These are phyloP conservation scores for Argentina anserina DNA, from an alignment of 306 rosid species.

Conservation along the genomic window DNA sequence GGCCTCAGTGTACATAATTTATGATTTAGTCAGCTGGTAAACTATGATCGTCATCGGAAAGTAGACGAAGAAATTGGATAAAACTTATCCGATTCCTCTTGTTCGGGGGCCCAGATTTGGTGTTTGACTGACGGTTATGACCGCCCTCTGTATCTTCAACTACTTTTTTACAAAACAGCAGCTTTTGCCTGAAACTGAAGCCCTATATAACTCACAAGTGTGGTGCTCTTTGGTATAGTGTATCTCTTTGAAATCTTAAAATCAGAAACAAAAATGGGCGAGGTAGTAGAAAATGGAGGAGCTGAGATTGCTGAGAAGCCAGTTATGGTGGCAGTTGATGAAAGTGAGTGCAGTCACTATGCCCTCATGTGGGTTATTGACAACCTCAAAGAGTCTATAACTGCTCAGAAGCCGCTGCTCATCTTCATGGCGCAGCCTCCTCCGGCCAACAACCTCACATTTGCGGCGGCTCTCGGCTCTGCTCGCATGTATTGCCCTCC, in stretches of 20 bases:
- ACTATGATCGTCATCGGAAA: neutral
- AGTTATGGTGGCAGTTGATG: slow-evolving; percentile 56
- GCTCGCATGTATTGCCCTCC: slow-evolving; percentile 37
- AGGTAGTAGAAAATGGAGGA: neutral
- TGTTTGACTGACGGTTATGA: slow-evolving; percentile 33
- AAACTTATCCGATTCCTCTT: neutral
- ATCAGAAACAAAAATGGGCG: slow-evolving; percentile 16
- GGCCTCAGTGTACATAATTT: neutral
- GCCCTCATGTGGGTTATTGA: slow-evolving; percentile 49
- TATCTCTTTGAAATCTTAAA: neutral
- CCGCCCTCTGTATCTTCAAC: slow-evolving; percentile 16
- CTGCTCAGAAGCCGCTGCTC: slow-evolving; percentile 17
- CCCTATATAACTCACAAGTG: neutral
- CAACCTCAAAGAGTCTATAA: slow-evolving; percentile 40
- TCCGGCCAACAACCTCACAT: slow-evolving; percentile 20
- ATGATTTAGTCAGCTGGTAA: neutral
- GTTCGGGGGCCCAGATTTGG: neutral
- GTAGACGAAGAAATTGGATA: neutral
- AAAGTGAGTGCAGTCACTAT: slow-evolving; percentile 41
- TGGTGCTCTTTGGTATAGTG: neutral
- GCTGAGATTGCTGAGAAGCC: slow-evolving; percentile 22
- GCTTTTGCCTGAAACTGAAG: neutral
- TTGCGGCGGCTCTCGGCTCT: slow-evolving; percentile 38
- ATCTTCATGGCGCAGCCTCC: slow-evolving; percentile 48
- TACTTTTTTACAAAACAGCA: neutral